Conservation (phyloP, 2,329 filamentous ascomycete genomes). For the Myriosclerotinia scirpicola region DNA sequence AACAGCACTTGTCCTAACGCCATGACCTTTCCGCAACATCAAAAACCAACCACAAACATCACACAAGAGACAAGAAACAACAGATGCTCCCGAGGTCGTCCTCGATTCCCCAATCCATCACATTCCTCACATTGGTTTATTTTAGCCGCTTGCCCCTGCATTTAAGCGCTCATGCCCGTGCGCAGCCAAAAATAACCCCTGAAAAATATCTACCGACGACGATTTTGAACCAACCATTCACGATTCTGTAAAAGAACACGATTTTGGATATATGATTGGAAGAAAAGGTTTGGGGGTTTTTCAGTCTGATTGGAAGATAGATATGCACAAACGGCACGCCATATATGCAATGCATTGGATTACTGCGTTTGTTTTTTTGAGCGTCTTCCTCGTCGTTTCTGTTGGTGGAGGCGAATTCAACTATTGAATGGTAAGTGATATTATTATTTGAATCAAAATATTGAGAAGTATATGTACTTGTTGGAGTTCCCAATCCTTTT, state of each 20-base stretch:
- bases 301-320: constrained; percentile 9
- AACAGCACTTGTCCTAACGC: not conserved
- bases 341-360: not conserved
- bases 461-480: constrained; percentile 15
- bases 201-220: not conserved
- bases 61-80: not conserved
- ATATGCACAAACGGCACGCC: constrained; percentile 2
- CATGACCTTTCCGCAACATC: not conserved
- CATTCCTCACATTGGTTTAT: constrained; percentile 8
- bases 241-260: not conserved
- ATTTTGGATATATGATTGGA: not conserved
- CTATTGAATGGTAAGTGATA: constrained; percentile 12
- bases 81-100: not conserved
- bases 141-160: constrained; percentile 12
- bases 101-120: not conserved
- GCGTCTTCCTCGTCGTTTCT: constrained; percentile 15
- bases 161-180: constrained; percentile 13
- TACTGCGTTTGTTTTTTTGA: not conserved
- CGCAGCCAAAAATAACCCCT: constrained; percentile 6
- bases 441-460: not conserved
- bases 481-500: not conserved
- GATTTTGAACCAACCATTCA: constrained; percentile 4
- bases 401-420: constrained; percentile 7
- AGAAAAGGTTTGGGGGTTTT: not conserved
- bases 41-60: not conserved